Conservation (phyloP, 176 grass and related monocot species). For the Secale cereale region DNA sequence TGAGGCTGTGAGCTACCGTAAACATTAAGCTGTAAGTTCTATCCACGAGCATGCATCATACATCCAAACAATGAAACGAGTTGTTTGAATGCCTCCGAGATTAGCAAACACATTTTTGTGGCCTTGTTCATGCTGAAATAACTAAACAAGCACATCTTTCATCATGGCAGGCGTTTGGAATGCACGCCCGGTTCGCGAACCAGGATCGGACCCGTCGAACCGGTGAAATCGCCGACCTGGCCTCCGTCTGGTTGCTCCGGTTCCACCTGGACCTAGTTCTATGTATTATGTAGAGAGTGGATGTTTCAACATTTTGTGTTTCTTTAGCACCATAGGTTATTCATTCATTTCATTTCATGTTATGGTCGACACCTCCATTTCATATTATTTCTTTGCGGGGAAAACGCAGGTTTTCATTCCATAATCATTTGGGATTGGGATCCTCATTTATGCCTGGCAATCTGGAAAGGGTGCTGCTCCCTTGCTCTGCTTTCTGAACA, state of each 20-base stretch:
- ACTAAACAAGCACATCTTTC: background rate
- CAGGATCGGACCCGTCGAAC: background rate
- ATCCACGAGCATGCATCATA: background rate
- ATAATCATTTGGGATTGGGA: no score
- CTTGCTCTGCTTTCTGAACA: constrained; percentile 1
- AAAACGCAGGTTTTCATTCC: no score
- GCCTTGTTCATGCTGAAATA: background rate
- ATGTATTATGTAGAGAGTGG: background rate
- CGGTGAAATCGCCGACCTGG: background rate
- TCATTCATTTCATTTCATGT: background rate
- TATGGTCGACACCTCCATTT: no score
- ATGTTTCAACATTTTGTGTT: background rate
- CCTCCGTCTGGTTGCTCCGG: background rate
- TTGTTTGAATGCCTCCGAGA: no score
- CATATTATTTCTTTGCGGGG: no score
- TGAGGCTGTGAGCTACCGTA: background rate
- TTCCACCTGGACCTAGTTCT: background rate
- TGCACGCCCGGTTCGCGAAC: background rate
- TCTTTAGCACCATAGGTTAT: background rate
- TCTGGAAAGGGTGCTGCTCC: background rate
- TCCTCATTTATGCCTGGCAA: background rate
- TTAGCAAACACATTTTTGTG: background rate
- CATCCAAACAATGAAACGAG: background rate
- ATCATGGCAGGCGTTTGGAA: background rate
- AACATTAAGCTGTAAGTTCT: constrained; percentile 15